These are phyloP conservation scores for Ilex paraguariensis DNA, from an alignment of 305 asterid species.

Conservation along the genomic window DNA sequence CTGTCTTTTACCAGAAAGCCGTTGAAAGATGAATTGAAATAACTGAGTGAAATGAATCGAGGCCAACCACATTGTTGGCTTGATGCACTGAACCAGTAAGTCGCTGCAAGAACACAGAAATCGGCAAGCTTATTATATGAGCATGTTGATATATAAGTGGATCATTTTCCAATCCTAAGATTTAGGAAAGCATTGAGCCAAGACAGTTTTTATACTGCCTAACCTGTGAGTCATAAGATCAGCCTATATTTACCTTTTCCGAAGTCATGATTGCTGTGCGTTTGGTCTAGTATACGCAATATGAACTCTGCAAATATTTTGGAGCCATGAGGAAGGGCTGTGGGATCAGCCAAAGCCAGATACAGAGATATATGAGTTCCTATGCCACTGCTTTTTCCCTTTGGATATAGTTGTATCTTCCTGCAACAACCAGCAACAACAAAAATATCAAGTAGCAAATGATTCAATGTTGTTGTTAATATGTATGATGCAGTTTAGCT, in stretches of 20 bases:
- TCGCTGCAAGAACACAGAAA: conserved; percentile 39
- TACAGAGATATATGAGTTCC: conserved; percentile 40
- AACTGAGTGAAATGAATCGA: conserved; percentile 39
- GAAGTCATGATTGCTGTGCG: conserved; percentile 23
- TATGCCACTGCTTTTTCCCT: conserved; percentile 49
- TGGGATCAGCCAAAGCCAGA: conserved; percentile 51
- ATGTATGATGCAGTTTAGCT: not conserved
- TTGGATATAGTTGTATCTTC: conserved; percentile 54
- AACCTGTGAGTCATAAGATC: too few relatives aligned
- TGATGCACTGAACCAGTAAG: conserved; percentile 50
- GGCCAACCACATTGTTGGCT: conserved; percentile 51
- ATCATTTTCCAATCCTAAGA: too few relatives aligned
- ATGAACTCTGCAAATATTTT: conserved; percentile 48
- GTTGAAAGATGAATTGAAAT: conserved; percentile 14
- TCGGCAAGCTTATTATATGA: not conserved
- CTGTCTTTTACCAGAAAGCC: conserved; percentile 36
- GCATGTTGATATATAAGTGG: not conserved
- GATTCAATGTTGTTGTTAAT: not conserved
- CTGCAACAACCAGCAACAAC: conserved; percentile 22
- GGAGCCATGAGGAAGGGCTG: conserved; percentile 26
- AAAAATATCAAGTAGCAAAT: not conserved
- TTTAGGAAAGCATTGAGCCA: too few relatives aligned
- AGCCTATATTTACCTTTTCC: conserved; percentile 37
- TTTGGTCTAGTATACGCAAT: conserved; percentile 42
- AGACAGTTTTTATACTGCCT: too few relatives aligned